Evolutionary conservation across 2,329 filamentous ascomycete species (phyloP), one percentile per base, ranked within the genome.

Genomic region (Paraphoma sp.): DNA sequence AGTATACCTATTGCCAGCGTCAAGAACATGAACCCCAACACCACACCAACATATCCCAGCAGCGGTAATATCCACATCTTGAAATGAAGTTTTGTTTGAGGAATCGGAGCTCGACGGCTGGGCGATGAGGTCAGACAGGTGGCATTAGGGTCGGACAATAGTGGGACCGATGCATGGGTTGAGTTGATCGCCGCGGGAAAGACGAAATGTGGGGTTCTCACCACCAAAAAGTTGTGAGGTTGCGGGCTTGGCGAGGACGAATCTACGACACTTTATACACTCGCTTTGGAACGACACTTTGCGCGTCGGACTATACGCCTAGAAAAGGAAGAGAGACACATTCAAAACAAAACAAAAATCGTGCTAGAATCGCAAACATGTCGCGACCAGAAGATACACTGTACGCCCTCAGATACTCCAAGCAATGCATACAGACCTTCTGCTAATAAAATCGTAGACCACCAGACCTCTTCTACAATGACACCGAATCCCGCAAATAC

Each of bases 381-480:
- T 98, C 95, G 74, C 92, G 95, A 68, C 95, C 95, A 63, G 95
- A 99, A 84, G 95, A 99, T 81, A 90, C 87, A 64, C 88, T 98
- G 91, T 95, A 83, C 72, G 86, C 70, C 48, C 57, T 51, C 43
- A 45, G 47, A 60, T 48, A 46, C 54, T 52, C 52, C 57, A 29
- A 9, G 43, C 45, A 40, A 43, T 46, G 51, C 50, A 51, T 55
- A 48, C 58, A 59, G 63, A 53, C 57, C 43, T 51, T 44, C 18
- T 33, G 53, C 42, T 10, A 5, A 41, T 12, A 6, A 11, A 16
- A 36, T 18, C 31, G 2, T 76, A 96, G 92, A 75, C 92, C 93
- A 48, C 94, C 95, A 64, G 95, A 99, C 80, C 89, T 98, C 74
- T 96, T 96, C 83, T 99, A 99, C 85, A 90, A 97, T 83, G 94